A percentile compares a stretch with the other conserved stretches of the same genome.
These are phyloP conservation scores for Peronospora farinosa DNA, from an alignment of 352 stramenopile genomes.

Conservation along the genomic window DNA sequence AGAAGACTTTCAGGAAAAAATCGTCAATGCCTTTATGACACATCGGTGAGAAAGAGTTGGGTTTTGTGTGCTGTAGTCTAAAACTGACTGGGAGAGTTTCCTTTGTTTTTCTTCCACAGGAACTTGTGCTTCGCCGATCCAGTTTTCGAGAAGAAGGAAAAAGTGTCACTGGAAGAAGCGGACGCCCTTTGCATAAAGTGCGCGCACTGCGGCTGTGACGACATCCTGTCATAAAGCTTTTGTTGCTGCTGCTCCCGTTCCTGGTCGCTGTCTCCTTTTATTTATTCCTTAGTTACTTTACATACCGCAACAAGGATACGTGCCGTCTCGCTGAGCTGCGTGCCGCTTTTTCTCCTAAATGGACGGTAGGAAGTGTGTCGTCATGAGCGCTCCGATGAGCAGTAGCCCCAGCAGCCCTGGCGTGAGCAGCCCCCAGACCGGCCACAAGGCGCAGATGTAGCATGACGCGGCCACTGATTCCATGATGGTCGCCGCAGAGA, in stretches of 20 bases:
- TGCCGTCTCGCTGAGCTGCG: background rate
- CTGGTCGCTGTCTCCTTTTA: slow-evolving; percentile 13
- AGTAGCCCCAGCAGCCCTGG: slow-evolving; percentile 86
- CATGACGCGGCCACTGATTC: slow-evolving; percentile 56
- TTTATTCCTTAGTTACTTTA: slow-evolving; percentile 22
- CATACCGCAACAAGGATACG: slow-evolving; percentile 5
- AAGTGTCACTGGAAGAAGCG: slow-evolving; percentile 12
- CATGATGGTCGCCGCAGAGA: slow-evolving; percentile 78
- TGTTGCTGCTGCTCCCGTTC: background rate
- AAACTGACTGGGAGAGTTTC: background rate
- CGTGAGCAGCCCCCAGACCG: slow-evolving; percentile 88
- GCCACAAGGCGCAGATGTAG: slow-evolving; percentile 87
- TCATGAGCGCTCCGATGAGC: slow-evolving; percentile 89
- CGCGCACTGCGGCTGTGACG: slow-evolving; percentile 30
- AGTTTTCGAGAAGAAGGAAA: slow-evolving; percentile 45
- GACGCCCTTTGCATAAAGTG: slow-evolving; percentile 42
- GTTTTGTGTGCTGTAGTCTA: background rate
- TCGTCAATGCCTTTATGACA: slow-evolving; percentile 45
- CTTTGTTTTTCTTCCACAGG: slow-evolving; percentile 16
- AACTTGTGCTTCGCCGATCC: slow-evolving; percentile 44
- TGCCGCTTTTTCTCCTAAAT: slow-evolving; percentile 36
- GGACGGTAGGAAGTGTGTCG: slow-evolving; percentile 89
- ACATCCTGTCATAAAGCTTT: slow-evolving; percentile 20
- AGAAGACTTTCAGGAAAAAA: slow-evolving; percentile 56
- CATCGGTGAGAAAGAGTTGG: slow-evolving; percentile 36